Percentiles rank a stretch among this genome's conserved stretches.
Evolutionary conservation across 2,329 filamentous ascomycete species (phyloP).

Genomic region (Gnomoniopsis sp.): DNA sequence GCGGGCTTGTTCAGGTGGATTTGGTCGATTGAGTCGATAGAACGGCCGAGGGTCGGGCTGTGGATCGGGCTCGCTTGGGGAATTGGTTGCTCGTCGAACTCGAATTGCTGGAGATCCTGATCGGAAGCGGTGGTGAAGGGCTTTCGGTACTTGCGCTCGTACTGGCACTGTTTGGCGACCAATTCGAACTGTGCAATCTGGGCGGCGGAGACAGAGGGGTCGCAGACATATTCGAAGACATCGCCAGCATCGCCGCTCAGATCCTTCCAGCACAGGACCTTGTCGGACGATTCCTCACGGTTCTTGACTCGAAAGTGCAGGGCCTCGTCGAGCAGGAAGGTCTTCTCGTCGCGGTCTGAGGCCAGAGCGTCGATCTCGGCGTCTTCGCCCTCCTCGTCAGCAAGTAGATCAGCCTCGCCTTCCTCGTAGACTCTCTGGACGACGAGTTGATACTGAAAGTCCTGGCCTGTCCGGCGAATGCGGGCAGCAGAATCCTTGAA

Average conservation of each 20-base stretch:
- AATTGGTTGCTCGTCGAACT: slow-evolving; percentile 67
- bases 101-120: slow-evolving; percentile 76
- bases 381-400: slow-evolving; percentile 85
- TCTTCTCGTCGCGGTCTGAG: slow-evolving; percentile 91
- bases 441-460: slow-evolving; percentile 96
- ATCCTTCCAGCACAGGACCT: slow-evolving; percentile 91
- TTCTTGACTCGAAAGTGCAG: slow-evolving; percentile 84
- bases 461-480: slow-evolving; percentile 88
- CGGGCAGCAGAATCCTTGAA: slow-evolving; percentile 95
- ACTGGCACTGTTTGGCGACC: slow-evolving; percentile 88
- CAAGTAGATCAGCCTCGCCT: slow-evolving; percentile 87
- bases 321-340: slow-evolving; percentile 89
- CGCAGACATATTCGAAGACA: slow-evolving; percentile 97
- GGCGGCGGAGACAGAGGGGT: slow-evolving; percentile 63
- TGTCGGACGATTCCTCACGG: slow-evolving; percentile 69
- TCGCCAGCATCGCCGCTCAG: slow-evolving; percentile 90
- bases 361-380: slow-evolving; percentile 70
- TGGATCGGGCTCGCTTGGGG: slow-evolving; percentile 62
- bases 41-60: slow-evolving; percentile 52
- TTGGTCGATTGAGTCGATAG: slow-evolving; percentile 55
- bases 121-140: slow-evolving; percentile 77
- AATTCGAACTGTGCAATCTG: slow-evolving; percentile 79
- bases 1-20: slow-evolving; percentile 47
- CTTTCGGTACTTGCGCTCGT: slow-evolving; percentile 90
- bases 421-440: slow-evolving; percentile 96